These are phyloP conservation scores for Hysterangium stoloniferum DNA, from an alignment of 768 basidiomycete genomes.

Conservation along the genomic window DNA sequence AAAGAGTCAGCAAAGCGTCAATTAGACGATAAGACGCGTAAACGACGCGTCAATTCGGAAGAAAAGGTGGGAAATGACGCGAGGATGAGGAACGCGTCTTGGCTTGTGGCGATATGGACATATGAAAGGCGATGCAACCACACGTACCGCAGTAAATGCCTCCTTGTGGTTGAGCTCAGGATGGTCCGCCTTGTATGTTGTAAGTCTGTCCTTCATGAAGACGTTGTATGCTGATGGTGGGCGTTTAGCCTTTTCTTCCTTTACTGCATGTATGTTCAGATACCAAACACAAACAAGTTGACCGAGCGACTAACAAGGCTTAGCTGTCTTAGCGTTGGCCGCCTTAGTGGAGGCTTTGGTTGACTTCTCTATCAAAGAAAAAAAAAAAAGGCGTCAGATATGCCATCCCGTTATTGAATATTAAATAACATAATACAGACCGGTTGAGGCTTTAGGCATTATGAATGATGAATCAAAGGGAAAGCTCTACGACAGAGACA, in stretches of 20 bases:
- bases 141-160: slow-evolving; percentile 40
- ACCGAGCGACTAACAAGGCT: slow-evolving; percentile 25
- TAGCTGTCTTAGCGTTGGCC: slow-evolving; percentile 38
- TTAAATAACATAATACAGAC: slow-evolving; percentile 24
- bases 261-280: slow-evolving; percentile 19
- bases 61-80: not conserved
- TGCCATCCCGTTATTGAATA: not conserved
- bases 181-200: slow-evolving; percentile 47
- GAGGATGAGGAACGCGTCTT: slow-evolving; percentile 1
- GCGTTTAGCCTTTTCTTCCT: slow-evolving; percentile 45
- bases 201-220: slow-evolving; percentile 50
- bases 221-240: slow-evolving; percentile 52
- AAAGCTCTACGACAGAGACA: not conserved
- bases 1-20: not conserved
- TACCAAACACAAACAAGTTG: not conserved
- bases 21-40: not conserved
- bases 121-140: not conserved
- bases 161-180: slow-evolving; percentile 43
- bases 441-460: slow-evolving; percentile 48
- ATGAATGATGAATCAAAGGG: slow-evolving; percentile 1
- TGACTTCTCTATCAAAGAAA: slow-evolving; percentile 40
- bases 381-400: slow-evolving; percentile 7
- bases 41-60: not conserved
- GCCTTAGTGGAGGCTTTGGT: slow-evolving; percentile 52
- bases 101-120: not conserved